Evolutionary conservation across 805 yeast genomes (phyloP), one percentile per base, ranked within the genome.

Genomic region (Yarrowia phangngaensis): DNA sequence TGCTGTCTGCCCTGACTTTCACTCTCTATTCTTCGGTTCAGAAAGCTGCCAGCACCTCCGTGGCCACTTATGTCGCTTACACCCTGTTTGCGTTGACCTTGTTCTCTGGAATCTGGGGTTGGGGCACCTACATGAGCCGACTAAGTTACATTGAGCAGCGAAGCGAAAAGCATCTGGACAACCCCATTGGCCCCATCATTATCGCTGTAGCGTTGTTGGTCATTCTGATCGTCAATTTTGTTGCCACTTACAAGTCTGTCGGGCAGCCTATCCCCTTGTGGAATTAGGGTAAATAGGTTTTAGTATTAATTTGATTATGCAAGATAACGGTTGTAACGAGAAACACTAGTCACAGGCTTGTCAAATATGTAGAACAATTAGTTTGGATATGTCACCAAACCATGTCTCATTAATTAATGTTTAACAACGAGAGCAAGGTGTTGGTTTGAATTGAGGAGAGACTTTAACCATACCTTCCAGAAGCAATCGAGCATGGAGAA

Each of bases 61-160:
- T 83, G 29, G 90, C 96, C 1, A 78, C 76, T 15, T 59, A 66
- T 47, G 68, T 89, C 57, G 95, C 97, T 0, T 85, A 84, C 64
- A 63, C 79, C 32, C 83, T 89, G 68, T 89, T 90, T 64, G 81
- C 67, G 0, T 70, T 92, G 57, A 87, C 97, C 0, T 56, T 90
- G 15, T 88, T 89, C 63, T 73, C 87, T 32, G 90, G 95, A 34
- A 56, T 78, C 20, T 90, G 98, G 98, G 95, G 95, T 20, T 90
- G 87, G 67, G 73, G 70, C 53, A 78, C 84, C 49, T 90, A 84
- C 67, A 67, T 78, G 61, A 73, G 70, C 56, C 77, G 98, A 62
- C 70, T 89, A 55, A 72, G 71, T 24, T 73, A 82, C 50, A 92
- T 90, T 62, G 77, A 73, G 63, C 80, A 79, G 63, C 79, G 97